Conservation (phyloP, 2,329 filamentous ascomycete genomes). For the Trichophyton equinum region DNA sequence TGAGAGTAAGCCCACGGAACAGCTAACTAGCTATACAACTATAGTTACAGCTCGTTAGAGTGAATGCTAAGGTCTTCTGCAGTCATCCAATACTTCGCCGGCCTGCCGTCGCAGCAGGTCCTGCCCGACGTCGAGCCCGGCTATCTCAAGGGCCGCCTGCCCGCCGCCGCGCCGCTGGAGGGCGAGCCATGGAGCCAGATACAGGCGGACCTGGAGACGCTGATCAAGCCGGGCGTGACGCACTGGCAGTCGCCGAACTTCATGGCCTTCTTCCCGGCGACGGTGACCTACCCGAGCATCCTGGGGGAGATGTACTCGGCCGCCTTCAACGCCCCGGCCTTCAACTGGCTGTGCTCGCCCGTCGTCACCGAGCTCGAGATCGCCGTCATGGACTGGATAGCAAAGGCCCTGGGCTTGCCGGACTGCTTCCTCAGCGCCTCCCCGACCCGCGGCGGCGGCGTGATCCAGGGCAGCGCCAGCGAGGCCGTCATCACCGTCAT, state of each 20-base stretch:
- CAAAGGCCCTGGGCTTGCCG: slow-evolving; percentile 60
- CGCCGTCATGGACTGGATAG: slow-evolving; percentile 83
- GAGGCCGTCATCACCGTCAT: slow-evolving; percentile 79
- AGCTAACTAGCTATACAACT: too few relatives aligned
- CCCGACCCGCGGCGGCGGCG: slow-evolving; percentile 58
- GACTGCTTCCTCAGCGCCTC: slow-evolving; percentile 60
- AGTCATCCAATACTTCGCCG: slow-evolving; percentile 80
- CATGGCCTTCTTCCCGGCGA: slow-evolving; percentile 88
- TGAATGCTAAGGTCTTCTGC: slow-evolving; percentile 3
- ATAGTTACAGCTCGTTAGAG: not conserved
- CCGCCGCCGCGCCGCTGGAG: slow-evolving; percentile 52
- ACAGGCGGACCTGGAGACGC: slow-evolving; percentile 66
- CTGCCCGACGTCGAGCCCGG: slow-evolving; percentile 69
- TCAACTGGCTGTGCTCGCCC: slow-evolving; percentile 94
- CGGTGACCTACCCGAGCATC: slow-evolving; percentile 67
- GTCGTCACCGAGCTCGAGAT: slow-evolving; percentile 90
- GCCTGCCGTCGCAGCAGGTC: slow-evolving; percentile 55
- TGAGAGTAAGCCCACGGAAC: slow-evolving; percentile 47
- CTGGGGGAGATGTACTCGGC: slow-evolving; percentile 86
- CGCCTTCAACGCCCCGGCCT: slow-evolving; percentile 77
- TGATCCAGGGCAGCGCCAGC: slow-evolving; percentile 85
- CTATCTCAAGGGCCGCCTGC: slow-evolving; percentile 71
- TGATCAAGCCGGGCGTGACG: slow-evolving; percentile 84
- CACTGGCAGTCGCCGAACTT: slow-evolving; percentile 94
- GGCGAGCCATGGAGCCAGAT: slow-evolving; percentile 64